phyloP scores from a whole-genome alignment of 1,139 yeast genomes.

The Geotrichum klebahnii region DNA sequence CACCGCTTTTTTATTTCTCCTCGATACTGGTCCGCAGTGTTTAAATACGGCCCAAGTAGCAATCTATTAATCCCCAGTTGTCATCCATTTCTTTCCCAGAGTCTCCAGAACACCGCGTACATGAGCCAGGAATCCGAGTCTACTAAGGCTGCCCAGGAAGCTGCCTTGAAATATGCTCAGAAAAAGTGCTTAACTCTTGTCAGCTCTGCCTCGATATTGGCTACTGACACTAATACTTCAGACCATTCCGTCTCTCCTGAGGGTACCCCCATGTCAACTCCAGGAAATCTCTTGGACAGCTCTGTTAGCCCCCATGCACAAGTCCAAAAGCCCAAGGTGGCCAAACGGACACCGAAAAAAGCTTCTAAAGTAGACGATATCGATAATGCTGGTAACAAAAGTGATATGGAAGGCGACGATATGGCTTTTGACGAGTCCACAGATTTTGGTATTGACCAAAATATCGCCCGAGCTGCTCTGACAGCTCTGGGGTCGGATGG shows the following conservation, averaged over 20 bases:
- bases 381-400: background rate
- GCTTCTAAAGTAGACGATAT: too few relatives aligned
- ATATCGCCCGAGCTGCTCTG: slow-evolving; percentile 22
- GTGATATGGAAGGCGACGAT: slow-evolving; percentile 14
- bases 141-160: slow-evolving; percentile 19
- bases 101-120: too few relatives aligned
- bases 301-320: too few relatives aligned
- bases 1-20: background rate
- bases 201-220: slow-evolving; percentile 6
- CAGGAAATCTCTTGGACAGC: too few relatives aligned
- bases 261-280: background rate
- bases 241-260: background rate
- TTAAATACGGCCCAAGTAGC: too few relatives aligned
- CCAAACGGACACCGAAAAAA: too few relatives aligned
- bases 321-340: too few relatives aligned
- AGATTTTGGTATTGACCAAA: slow-evolving; percentile 21
- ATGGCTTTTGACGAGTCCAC: slow-evolving; percentile 8
- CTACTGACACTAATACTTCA: background rate
- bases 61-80: too few relatives aligned
- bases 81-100: too few relatives aligned
- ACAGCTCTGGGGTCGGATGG: slow-evolving; percentile 21
- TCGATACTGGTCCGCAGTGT: too few relatives aligned
- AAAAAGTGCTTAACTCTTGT: slow-evolving; percentile 18
- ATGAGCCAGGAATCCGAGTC: background rate
- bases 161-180: slow-evolving; percentile 18